Percentiles rank a stretch among this genome's conserved stretches.
These are phyloP conservation scores for Pseudogymnoascus sp. DNA, from an alignment of 2,329 filamentous ascomycete species.

Conservation along the genomic window DNA sequence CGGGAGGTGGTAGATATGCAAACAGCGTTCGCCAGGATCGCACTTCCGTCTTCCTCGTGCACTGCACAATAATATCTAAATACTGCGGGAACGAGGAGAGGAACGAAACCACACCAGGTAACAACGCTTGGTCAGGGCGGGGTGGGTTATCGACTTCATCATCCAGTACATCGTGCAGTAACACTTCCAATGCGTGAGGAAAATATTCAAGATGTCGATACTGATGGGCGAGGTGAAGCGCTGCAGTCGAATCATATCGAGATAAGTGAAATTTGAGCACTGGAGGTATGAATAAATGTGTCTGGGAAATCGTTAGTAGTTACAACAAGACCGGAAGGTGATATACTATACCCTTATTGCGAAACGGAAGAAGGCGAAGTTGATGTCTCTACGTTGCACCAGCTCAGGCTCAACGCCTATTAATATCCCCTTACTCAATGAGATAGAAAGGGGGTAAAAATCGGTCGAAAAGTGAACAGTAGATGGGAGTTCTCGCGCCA, in stretches of 20 bases:
- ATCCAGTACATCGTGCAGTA: slow-evolving; percentile 88
- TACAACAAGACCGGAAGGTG: background rate
- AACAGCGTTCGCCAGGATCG: slow-evolving; percentile 94
- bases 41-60: slow-evolving; percentile 93
- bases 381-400: slow-evolving; percentile 85
- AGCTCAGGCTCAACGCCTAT: slow-evolving; percentile 88
- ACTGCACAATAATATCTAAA: slow-evolving; percentile 91
- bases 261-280: slow-evolving; percentile 73
- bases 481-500: slow-evolving; percentile 61
- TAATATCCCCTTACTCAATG: slow-evolving; percentile 83
- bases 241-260: slow-evolving; percentile 69
- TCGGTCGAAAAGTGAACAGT: slow-evolving; percentile 78
- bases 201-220: slow-evolving; percentile 89
- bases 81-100: slow-evolving; percentile 74
- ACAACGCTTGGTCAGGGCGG: slow-evolving; percentile 53
- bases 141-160: slow-evolving; percentile 78
- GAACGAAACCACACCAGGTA: slow-evolving; percentile 57
- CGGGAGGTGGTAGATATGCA: slow-evolving; percentile 79
- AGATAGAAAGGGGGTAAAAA: slow-evolving; percentile 85
- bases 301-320: slow-evolving; percentile 44
- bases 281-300: slow-evolving; percentile 86
- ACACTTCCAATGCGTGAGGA: slow-evolving; percentile 81
- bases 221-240: slow-evolving; percentile 72
- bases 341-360: slow-evolving; percentile 63
- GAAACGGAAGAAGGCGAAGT: slow-evolving; percentile 84